Percentiles rank a stretch among this genome's conserved stretches.
These are phyloP conservation scores for Aphanomyces astaci DNA, from an alignment of 352 stramenopile species.

Conservation along the genomic window DNA sequence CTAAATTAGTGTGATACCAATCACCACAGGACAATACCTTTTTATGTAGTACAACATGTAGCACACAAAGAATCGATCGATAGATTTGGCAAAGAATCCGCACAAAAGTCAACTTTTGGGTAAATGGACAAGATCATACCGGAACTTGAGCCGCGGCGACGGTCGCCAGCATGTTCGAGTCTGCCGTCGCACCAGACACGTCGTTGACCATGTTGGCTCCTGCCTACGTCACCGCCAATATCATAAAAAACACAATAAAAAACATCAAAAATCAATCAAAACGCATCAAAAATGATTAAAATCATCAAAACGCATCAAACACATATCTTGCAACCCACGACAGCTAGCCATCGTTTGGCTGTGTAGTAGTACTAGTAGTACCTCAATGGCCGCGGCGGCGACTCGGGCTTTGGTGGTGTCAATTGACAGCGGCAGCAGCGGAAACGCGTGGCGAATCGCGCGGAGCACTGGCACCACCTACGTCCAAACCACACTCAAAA, in stretches of 20 bases:
- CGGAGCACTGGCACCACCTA: conserved; percentile 90
- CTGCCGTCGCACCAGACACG: conserved; percentile 90
- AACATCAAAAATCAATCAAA: too few species aligned
- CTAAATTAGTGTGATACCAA: too few species aligned
- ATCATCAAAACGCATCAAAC: too few species aligned
- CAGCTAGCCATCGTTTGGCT: neutral
- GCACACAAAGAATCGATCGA: too few species aligned
- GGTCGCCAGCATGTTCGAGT: conserved; percentile 86
- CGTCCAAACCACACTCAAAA: neutral
- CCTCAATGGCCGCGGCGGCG: conserved; percentile 75
- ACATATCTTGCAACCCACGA: too few species aligned
- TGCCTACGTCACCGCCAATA: too few species aligned
- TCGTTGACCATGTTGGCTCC: conserved; percentile 98
- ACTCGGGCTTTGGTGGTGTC: conserved; percentile 94
- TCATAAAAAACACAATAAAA: too few species aligned
- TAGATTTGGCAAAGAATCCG: too few species aligned
- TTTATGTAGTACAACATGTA: too few species aligned
- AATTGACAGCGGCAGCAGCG: conserved; percentile 89
- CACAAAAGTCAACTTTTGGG: too few species aligned
- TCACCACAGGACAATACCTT: too few species aligned
- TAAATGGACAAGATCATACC: conserved; percentile 31
- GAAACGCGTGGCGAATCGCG: conserved; percentile 60
- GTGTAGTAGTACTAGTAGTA: neutral
- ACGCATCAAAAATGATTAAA: too few species aligned
- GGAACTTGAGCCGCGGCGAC: conserved; percentile 82